Evolutionary conservation across 2,329 filamentous ascomycete species (phyloP).

Genomic region (Penicillium sp.): DNA sequence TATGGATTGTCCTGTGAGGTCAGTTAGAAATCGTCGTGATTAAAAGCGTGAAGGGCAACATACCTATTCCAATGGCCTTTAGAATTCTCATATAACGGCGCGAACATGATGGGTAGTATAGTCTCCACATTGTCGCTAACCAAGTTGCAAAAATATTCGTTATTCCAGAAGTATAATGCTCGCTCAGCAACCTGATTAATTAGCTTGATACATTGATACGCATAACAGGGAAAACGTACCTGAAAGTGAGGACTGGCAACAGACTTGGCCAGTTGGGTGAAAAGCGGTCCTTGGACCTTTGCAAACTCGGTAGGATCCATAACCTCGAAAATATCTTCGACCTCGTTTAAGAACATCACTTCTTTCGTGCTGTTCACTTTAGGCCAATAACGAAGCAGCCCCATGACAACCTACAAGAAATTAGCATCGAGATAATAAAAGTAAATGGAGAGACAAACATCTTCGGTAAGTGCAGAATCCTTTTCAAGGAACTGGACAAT

Average conservation of each 20-base stretch:
- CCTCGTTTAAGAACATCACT: constrained; percentile 99
- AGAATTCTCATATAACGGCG: constrained; percentile 95
- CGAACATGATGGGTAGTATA: constrained; percentile 98
- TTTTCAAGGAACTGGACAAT: constrained; percentile 99
- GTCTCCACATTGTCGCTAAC: constrained; percentile 99
- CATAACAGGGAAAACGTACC: constrained; percentile 36
- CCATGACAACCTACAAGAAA: constrained; percentile 73
- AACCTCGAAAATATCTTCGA: constrained; percentile 98
- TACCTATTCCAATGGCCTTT: constrained; percentile 99
- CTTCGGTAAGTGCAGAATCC: constrained; percentile 93
- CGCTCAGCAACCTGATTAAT: constrained; percentile 74
- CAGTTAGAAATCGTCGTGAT: background rate
- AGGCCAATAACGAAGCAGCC: constrained; percentile 93
- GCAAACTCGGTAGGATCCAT: constrained; percentile 99
- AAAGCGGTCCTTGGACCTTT: constrained; percentile 95
- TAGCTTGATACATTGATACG: constrained; percentile 6
- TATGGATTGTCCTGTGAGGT: constrained; percentile 81
- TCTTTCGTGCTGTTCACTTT: constrained; percentile 99
- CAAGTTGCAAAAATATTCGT: constrained; percentile 98
- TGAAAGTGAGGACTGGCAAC: constrained; percentile 98
- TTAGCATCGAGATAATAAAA: background rate
- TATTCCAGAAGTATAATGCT: constrained; percentile 99
- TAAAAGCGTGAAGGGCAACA: constrained; percentile 13
- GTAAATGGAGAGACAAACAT: constrained; percentile 55
- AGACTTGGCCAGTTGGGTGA: constrained; percentile 95